These are phyloP conservation scores for Globisporangium echinulatum DNA, from an alignment of 352 stramenopile genomes.

Conservation along the genomic window DNA sequence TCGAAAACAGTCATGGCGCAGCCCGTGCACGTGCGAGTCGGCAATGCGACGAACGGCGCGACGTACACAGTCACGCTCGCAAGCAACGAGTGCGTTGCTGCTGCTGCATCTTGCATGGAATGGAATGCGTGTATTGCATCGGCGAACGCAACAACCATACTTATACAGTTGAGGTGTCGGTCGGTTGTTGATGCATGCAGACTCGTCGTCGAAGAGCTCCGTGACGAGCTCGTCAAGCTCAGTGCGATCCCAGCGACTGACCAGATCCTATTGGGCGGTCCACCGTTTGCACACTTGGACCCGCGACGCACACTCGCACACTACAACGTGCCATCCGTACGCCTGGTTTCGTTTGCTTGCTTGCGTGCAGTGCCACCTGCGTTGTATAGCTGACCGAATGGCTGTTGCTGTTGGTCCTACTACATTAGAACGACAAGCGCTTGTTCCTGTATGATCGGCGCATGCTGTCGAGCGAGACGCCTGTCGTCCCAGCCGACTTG, in stretches of 20 bases:
- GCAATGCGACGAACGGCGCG: slow-evolving; percentile 37
- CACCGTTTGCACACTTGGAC: slow-evolving; percentile 71
- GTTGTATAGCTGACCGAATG: too few relatives aligned
- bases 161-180: too few relatives aligned
- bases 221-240: slow-evolving; percentile 44
- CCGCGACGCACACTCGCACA: slow-evolving; percentile 57
- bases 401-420: too few relatives aligned
- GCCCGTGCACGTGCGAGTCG: slow-evolving; percentile 31
- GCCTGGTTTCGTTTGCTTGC: background rate
- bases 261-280: slow-evolving; percentile 77
- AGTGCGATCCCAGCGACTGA: slow-evolving; percentile 59
- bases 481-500: slow-evolving; percentile 39
- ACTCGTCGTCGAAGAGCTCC: slow-evolving; percentile 59
- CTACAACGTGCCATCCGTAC: slow-evolving; percentile 55
- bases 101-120: background rate
- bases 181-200: slow-evolving; percentile 20
- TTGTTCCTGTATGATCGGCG: slow-evolving; percentile 82
- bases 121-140: background rate
- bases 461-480: slow-evolving; percentile 60
- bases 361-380: background rate
- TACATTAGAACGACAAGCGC: slow-evolving; percentile 40
- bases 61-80: slow-evolving; percentile 27
- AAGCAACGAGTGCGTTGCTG: slow-evolving; percentile 40
- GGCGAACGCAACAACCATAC: background rate
- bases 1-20: too few relatives aligned